A percentile compares a stretch with the other conserved stretches of the same genome.
These are phyloP conservation scores for Rhodamnia argentea DNA, from an alignment of 345 rosid genomes.

Conservation along the genomic window DNA sequence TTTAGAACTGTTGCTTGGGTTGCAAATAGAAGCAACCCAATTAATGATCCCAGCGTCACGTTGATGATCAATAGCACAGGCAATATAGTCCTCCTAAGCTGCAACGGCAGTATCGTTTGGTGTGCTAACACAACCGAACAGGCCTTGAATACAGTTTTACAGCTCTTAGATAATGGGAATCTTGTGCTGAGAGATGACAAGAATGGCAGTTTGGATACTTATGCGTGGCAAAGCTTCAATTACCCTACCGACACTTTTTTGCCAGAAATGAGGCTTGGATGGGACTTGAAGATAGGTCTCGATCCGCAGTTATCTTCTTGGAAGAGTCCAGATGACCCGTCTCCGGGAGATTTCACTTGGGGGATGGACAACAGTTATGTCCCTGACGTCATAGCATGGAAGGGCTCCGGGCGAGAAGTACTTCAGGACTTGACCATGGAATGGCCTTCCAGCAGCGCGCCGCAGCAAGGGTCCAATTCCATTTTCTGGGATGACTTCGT, in stretches of 20 bases:
- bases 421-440: slow-evolving; percentile 25
- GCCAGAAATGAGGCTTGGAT: slow-evolving; percentile 41
- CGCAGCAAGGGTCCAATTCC: not conserved
- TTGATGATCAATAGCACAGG: slow-evolving; percentile 10
- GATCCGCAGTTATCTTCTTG: slow-evolving; percentile 16
- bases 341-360: slow-evolving; percentile 13
- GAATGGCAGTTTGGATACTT: not conserved
- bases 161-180: slow-evolving; percentile 32
- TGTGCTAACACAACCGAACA: slow-evolving; percentile 1
- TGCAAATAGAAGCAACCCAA: slow-evolving; percentile 26
- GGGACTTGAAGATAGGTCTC: slow-evolving; percentile 1
- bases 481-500: slow-evolving; percentile 10
- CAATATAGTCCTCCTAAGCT: slow-evolving; percentile 12
- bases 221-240: slow-evolving; percentile 39
- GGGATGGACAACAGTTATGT: slow-evolving; percentile 8
- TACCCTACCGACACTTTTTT: slow-evolving; percentile 30
- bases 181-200: slow-evolving; percentile 18
- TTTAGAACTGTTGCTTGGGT: slow-evolving; percentile 23
- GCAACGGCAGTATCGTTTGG: slow-evolving; percentile 5
- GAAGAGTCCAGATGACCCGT: slow-evolving; percentile 25
- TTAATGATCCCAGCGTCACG: slow-evolving; percentile 3
- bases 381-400: slow-evolving; percentile 7
- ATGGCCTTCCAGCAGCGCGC: slow-evolving; percentile 18
- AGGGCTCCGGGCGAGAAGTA: not conserved
- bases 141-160: slow-evolving; percentile 10